Percentiles rank a stretch among this genome's conserved stretches.
These are phyloP conservation scores for Linderniella brevidens DNA, from an alignment of 257 asterid species.

Conservation along the genomic window DNA sequence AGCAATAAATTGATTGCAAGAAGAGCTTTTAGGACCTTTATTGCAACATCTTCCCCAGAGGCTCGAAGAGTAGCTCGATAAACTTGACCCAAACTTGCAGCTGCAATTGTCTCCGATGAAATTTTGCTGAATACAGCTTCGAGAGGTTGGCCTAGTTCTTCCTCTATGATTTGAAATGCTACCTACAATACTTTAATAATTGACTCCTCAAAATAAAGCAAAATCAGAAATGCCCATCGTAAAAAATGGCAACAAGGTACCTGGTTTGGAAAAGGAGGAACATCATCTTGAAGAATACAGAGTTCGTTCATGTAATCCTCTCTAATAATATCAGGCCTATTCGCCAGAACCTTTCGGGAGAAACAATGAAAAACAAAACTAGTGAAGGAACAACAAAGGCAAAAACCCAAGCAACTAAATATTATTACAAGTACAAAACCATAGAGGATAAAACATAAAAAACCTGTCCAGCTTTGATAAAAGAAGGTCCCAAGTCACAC, in stretches of 20 bases:
- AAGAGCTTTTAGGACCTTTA: constrained; percentile 39
- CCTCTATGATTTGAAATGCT: constrained; percentile 93
- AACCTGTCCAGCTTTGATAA: constrained; percentile 99
- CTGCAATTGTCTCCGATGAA: constrained; percentile 91
- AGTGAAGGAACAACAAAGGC: not conserved
- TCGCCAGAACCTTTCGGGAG: constrained; percentile 70
- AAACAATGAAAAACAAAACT: not conserved
- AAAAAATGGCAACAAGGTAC: constrained; percentile 28
- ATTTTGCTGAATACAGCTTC: constrained; percentile 94
- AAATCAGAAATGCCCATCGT: constrained; percentile 11
- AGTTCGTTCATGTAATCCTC: constrained; percentile 99
- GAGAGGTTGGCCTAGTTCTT: constrained; percentile 94
- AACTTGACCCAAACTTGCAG: constrained; percentile 99
- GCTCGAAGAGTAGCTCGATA: constrained; percentile 92
- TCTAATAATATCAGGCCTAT: constrained; percentile 97
- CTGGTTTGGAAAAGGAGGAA: constrained; percentile 94
- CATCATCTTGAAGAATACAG: constrained; percentile 99
- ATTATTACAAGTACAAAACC: not conserved
- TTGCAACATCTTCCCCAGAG: constrained; percentile 95
- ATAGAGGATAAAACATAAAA: constrained; percentile 4
- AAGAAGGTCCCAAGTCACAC: constrained; percentile 96
- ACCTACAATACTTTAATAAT: constrained; percentile 67
- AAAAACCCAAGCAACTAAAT: not conserved
- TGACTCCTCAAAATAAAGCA: constrained; percentile 19
- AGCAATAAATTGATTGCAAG: too few species aligned